phyloP scores from a whole-genome alignment of 2,329 filamentous ascomycete genomes.

The Talaromyces atroroseus region DNA sequence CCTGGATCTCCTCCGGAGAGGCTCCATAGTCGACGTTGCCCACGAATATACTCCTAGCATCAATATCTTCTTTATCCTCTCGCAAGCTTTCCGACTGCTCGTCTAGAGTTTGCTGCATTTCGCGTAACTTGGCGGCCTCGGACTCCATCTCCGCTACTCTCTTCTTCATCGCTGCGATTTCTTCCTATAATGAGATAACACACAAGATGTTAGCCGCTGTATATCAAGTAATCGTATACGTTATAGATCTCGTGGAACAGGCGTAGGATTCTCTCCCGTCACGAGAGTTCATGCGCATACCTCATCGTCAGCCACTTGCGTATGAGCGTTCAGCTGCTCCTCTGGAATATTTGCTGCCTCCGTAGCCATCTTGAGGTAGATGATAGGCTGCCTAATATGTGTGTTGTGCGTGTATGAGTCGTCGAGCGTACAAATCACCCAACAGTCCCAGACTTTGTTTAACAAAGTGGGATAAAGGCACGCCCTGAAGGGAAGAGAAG shows the following conservation, averaged over 20 bases:
- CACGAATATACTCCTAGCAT: conserved; percentile 93
- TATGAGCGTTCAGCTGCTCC: conserved; percentile 33
- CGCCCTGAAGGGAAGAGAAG: conserved; percentile 3
- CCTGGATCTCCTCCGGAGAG: conserved; percentile 95
- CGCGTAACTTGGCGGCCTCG: conserved; percentile 76
- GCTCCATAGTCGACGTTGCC: conserved; percentile 98
- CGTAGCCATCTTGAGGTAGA: conserved; percentile 8
- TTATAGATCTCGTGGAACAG: background rate
- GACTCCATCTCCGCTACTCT: conserved; percentile 87
- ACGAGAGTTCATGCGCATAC: conserved; percentile 20
- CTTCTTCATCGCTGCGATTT: conserved; percentile 82
- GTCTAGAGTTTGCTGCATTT: conserved; percentile 83
- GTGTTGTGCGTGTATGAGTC: background rate
- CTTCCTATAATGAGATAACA: conserved; percentile 48
- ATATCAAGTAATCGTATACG: background rate
- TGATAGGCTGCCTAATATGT: background rate
- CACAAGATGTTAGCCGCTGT: background rate
- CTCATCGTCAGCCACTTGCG: conserved; percentile 42
- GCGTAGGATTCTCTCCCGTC: background rate
- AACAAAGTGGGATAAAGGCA: background rate
- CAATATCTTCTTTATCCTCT: conserved; percentile 93
- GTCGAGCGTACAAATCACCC: background rate
- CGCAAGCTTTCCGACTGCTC: conserved; percentile 75
- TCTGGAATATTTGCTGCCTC: conserved; percentile 16
- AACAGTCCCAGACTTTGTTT: background rate